Percentiles rank a stretch among this genome's conserved stretches.
These are phyloP conservation scores for Pholiota adiposa DNA, from an alignment of 1,284 basidiomycete species.

Conservation along the genomic window DNA sequence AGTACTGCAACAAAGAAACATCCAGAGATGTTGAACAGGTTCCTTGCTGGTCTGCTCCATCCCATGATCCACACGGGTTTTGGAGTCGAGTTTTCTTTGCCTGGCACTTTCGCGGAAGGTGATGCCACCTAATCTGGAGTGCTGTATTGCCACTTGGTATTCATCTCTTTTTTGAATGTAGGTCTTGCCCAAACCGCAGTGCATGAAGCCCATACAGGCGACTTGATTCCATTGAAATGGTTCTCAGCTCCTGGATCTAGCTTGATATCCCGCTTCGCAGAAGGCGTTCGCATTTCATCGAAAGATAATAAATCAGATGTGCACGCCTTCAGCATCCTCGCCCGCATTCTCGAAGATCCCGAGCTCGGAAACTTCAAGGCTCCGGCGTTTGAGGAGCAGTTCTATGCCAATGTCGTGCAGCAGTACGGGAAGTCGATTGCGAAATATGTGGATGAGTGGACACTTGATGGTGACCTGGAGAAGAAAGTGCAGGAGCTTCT, in stretches of 20 bases:
- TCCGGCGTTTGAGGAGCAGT: slow-evolving; percentile 23
- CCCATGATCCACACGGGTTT: slow-evolving; percentile 69
- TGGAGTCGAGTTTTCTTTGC: slow-evolving; percentile 65
- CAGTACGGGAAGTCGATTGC: slow-evolving; percentile 45
- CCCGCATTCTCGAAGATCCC: slow-evolving; percentile 49
- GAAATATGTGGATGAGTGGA: slow-evolving; percentile 55
- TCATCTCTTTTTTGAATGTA: slow-evolving; percentile 12
- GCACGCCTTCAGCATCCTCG: slow-evolving; percentile 49
- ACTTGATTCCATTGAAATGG: not conserved
- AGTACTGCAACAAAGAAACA: slow-evolving; percentile 30
- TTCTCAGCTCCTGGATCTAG: not conserved
- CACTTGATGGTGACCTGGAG: slow-evolving; percentile 39
- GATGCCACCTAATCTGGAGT: not conserved
- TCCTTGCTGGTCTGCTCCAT: slow-evolving; percentile 63
- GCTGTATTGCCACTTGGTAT: too few relatives aligned
- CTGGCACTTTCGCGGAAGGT: slow-evolving; percentile 71
- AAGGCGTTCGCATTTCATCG: not conserved
- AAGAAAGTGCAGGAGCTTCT: slow-evolving; percentile 52
- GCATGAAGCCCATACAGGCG: not conserved
- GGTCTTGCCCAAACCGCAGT: slow-evolving; percentile 51
- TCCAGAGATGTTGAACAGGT: slow-evolving; percentile 64
- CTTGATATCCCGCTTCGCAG: not conserved
- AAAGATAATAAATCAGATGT: slow-evolving; percentile 14
- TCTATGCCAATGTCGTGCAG: slow-evolving; percentile 31
- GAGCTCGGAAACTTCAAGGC: slow-evolving; percentile 32